Evolutionary conservation across 208 protist genomes (phyloP), one percentile per base, ranked within the genome.

Genomic region (Crithidia acanthocephali): DNA sequence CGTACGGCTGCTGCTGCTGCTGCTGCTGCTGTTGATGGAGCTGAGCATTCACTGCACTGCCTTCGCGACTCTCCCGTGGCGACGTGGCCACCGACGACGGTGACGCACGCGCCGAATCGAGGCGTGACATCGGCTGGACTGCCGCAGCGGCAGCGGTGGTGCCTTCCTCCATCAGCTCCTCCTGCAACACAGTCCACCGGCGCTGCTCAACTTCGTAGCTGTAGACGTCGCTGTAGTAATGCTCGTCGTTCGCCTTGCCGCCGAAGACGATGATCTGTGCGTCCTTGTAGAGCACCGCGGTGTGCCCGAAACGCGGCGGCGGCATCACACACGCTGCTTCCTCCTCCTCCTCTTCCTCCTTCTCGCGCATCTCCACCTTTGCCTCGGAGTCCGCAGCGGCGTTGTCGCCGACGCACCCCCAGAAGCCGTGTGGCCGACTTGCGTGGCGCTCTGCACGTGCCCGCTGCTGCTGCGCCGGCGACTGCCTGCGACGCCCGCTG

Each of bases 251-350:
- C 16, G 51, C 65, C 61, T 80, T 81, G 23, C 86, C 88, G 2
- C 86, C 88, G 67, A 90, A 88, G 32, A 90, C 62, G 44, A 90
- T 62, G 13, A 94, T 83, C 20, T 80, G 64, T 20, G 80, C 53
- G 28, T 72, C 68, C n/a, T 63, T 61, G 55, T 80, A 84, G 11
- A 85, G 68, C 9, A 91, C 83, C 1, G 86, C 83, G 0, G 81
- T 90, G 82, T 92, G 87, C 2, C 87, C 87, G 62, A 92, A 92
- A 25, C 87, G 84, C 22, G 79, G 48, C 1, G 60, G 48, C 15
- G 87, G 84, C 40, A 52, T 23, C 22, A 61, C 44, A 23, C 45
- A 45, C 37, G 9, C 40, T 13, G 22, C 20, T 20, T 1, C 27
- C 56, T 28, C 44, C 11, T n/a, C 28, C 40, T 47, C 55, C 1